Percentiles rank a stretch among this genome's conserved stretches.
Evolutionary conservation across 116 monocot genomes (phyloP).

Genomic region (Dioscorea cayenensis): DNA sequence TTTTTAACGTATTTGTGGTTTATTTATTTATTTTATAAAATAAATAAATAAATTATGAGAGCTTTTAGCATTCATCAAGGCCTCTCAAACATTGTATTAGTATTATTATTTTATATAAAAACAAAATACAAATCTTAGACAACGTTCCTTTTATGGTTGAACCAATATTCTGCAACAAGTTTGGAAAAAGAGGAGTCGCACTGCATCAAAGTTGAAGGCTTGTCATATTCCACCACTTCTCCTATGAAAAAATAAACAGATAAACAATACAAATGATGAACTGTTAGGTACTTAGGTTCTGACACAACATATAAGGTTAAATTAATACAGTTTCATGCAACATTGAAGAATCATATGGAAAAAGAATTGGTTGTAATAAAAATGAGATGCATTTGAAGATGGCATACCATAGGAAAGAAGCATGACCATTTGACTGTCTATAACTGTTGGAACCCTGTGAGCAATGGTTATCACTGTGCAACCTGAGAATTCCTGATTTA

Average conservation of each 20-base stretch:
- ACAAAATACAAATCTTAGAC: neutral
- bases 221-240: constrained; percentile 2
- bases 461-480: constrained; percentile 3
- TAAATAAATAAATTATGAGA: too few relatives aligned
- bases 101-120: too few relatives aligned
- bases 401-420: neutral
- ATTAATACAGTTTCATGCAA: too few relatives aligned
- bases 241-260: neutral
- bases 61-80: too few relatives aligned
- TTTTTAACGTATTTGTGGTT: too few relatives aligned
- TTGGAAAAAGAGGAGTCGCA: neutral
- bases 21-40: too few relatives aligned
- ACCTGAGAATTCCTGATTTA: neutral
- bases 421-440: neutral
- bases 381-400: neutral
- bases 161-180: neutral
- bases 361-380: neutral
- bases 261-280: too few relatives aligned
- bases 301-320: too few relatives aligned
- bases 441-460: constrained; percentile 1
- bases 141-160: neutral
- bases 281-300: too few relatives aligned
- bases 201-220: neutral
- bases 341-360: too few relatives aligned
- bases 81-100: too few relatives aligned